A percentile compares a stretch with the other conserved stretches of the same genome.
These are phyloP conservation scores for Phyllosticta capitalensis DNA, from an alignment of 2,329 filamentous ascomycete genomes.

Conservation along the genomic window DNA sequence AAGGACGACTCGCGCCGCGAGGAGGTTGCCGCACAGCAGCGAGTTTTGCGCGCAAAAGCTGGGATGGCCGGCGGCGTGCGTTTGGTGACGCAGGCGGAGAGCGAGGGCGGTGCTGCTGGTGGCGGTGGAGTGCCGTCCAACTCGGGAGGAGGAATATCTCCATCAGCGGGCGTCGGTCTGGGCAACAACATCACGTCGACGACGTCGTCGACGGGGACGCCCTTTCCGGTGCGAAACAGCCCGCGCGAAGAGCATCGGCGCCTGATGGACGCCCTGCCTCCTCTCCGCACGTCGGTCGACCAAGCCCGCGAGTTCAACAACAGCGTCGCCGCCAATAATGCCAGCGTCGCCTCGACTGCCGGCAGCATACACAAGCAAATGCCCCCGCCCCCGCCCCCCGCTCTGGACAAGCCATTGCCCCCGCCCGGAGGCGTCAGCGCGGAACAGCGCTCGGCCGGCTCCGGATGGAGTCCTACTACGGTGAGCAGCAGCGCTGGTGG, in stretches of 20 bases:
- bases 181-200: not conserved
- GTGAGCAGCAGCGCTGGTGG: not conserved
- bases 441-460: not conserved
- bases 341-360: not conserved
- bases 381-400: not conserved
- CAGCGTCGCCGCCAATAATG: not conserved
- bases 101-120: not conserved
- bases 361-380: not conserved
- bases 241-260: not conserved
- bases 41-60: constrained; percentile 8
- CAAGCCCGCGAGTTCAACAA: not conserved
- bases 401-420: not conserved
- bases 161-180: not conserved
- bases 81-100: constrained; percentile 25
- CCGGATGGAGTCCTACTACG: not conserved
- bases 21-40: constrained; percentile 3
- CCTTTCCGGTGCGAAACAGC: not conserved
- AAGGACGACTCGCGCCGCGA: not conserved
- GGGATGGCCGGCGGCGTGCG: constrained; percentile 24
- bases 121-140: not conserved
- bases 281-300: not conserved
- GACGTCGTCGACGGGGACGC: not conserved
- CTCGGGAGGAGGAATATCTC: not conserved
- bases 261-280: not conserved
- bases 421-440: not conserved